phyloP scores from a whole-genome alignment of 2,329 filamentous ascomycete genomes.

The Aspergillus brunneoviolaceus region DNA sequence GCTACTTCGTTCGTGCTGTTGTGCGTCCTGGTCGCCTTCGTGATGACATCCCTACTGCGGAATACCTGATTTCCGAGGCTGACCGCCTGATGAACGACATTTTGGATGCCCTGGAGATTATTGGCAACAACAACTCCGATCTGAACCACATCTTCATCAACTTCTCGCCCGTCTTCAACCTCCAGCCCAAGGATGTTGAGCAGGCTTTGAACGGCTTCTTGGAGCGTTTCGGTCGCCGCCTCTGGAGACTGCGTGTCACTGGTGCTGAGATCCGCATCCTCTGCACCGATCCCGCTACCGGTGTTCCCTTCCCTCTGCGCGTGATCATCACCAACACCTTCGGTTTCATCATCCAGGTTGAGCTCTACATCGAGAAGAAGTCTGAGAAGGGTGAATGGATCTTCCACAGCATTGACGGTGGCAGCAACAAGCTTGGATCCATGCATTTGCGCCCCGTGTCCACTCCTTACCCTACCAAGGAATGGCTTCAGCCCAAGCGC shows the following conservation, averaged over 20 bases:
- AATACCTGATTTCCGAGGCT: conserved; percentile 96
- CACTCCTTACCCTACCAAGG: conserved; percentile 95
- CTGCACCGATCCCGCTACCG: conserved; percentile 84
- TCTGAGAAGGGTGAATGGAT: conserved; percentile 98
- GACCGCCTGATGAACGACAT: conserved; percentile 97
- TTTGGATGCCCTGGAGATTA: conserved; percentile 94
- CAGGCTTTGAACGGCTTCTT: conserved; percentile 91
- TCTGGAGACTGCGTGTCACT: conserved; percentile 93
- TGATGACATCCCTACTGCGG: conserved; percentile 96
- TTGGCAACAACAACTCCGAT: conserved; percentile 98
- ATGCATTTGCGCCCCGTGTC: conserved; percentile 92
- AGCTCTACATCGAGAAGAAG: conserved; percentile 96
- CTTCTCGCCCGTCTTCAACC: conserved; percentile 94
- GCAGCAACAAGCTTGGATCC: conserved; percentile 88
- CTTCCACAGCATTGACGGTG: conserved; percentile 91
- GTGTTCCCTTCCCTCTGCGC: conserved; percentile 84
- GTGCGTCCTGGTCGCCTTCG: conserved; percentile 91
- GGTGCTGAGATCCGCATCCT: conserved; percentile 98
- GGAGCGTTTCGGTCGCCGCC: conserved; percentile 90
- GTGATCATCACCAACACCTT: conserved; percentile 98
- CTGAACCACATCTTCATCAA: conserved; percentile 99
- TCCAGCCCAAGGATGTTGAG: conserved; percentile 86
- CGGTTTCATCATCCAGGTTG: conserved; percentile 94
- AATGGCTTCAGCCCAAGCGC: conserved; percentile 96
- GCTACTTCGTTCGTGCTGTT: conserved; percentile 96